Evolutionary conservation across 2,329 filamentous ascomycete genomes (phyloP), one percentile per base, ranked within the genome.

Genomic region (Arthrobotrys megalospora): DNA sequence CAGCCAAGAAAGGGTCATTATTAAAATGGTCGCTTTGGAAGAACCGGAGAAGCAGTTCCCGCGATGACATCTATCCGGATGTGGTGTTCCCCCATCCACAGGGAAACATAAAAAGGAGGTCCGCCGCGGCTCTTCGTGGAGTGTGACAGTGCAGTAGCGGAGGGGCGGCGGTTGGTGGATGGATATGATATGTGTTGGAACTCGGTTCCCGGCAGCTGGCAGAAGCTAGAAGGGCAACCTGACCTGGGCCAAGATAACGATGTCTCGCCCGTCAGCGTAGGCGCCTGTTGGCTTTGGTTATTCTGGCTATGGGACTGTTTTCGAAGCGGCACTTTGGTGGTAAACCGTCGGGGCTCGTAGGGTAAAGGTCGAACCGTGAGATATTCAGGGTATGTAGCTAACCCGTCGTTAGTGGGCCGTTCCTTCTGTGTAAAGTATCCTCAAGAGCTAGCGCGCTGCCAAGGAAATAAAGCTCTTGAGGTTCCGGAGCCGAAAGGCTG

Each of bases 21-120:
- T 94, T 95, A 88, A 96, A 96, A 87, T 96, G 92, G 88, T 96
- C 93, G 87, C 92, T 94, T 89, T 95, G 92, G 87, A 96, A 90
- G 89, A 95, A 94, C 86, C 93, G 90, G 88, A 93, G 92, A 84
- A 96, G 89, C 87, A 96, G 88, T 87, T 94, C 92, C 92, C 92
- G 95, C 87, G 75, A 78, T 68, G 90, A 92, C 90, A 91, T 91
- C 73, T 80, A 81, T 75, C 64, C 69, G 70, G 73, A 48, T 76
- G 45, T 65, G 43, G 58, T 50, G 67, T 71, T 72, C 75, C 75
- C 71, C 69, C 60, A 47, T 69, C 70, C 71, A 64, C 67, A 78
- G 66, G 75, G 75, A 69, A 78, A 78, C 50, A 58, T 60, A 47
- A 63, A 52, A 66, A 67, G 62, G 53, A 68, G 38, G 75, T 38